A percentile compares a stretch with the other conserved stretches of the same genome.
phyloP scores from a whole-genome alignment of 1,284 basidiomycete genomes.

The Cutaneotrichosporon sp. region DNA sequence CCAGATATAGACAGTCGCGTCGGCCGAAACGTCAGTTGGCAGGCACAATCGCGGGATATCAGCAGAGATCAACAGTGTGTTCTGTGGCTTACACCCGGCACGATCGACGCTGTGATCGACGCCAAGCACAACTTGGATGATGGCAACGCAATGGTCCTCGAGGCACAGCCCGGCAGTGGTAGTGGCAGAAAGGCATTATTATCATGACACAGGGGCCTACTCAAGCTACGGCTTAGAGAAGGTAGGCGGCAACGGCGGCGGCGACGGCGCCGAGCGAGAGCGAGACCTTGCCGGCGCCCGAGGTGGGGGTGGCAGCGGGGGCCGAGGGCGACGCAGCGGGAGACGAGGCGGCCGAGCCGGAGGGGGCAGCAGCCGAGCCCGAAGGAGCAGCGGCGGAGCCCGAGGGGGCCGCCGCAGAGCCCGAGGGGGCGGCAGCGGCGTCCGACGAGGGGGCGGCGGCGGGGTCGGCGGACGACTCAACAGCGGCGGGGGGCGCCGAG shows the following conservation, averaged over 20 bases:
- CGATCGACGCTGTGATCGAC: too few relatives aligned
- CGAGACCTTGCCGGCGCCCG: conserved; percentile 9
- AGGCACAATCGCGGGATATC: too few relatives aligned
- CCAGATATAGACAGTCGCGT: too few relatives aligned
- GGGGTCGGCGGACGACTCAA: background rate
- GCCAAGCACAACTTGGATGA: too few relatives aligned
- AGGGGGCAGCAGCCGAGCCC: background rate
- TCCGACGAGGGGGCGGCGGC: too few relatives aligned
- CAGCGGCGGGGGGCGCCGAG: conserved; percentile 1
- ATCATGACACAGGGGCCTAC: background rate
- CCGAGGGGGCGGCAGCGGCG: conserved; percentile 5
- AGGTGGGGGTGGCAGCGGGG: background rate
- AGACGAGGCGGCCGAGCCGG: too few relatives aligned
- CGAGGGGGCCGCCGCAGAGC: conserved; percentile 3
- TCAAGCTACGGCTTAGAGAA: conserved; percentile 9
- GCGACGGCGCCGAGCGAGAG: conserved; percentile 15
- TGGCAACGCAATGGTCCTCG: too few relatives aligned
- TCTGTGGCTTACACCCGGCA: too few relatives aligned
- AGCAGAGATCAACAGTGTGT: too few relatives aligned
- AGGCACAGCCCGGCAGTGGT: too few relatives aligned
- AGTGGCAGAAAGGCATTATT: background rate
- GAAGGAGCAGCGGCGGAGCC: background rate
- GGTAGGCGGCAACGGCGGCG: conserved; percentile 8
- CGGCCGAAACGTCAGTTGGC: too few relatives aligned
- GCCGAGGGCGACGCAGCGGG: too few relatives aligned